These are phyloP conservation scores for Nakazawaea pomicola DNA, from an alignment of 805 yeast species.

Conservation along the genomic window DNA sequence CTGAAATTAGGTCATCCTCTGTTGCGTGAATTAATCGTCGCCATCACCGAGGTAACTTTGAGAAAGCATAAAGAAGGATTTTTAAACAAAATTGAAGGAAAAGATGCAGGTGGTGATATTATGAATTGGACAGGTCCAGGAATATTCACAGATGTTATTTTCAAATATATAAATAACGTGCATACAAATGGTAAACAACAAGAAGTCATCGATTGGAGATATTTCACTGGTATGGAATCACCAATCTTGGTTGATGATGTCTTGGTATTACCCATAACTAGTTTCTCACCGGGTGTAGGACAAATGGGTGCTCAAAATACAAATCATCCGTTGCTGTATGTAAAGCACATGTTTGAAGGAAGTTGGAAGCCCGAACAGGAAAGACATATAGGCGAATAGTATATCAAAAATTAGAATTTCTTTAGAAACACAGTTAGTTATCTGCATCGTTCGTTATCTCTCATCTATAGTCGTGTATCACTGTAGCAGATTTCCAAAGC, in stretches of 20 bases:
- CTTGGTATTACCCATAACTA: conserved; percentile 64
- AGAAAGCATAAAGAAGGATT: conserved; percentile 42
- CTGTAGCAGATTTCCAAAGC: not conserved
- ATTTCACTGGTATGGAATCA: conserved; percentile 52
- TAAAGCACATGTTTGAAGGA: conserved; percentile 60
- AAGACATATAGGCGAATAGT: conserved; percentile 8
- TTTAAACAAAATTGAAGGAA: conserved; percentile 45
- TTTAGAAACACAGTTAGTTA: too few species aligned
- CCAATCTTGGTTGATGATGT: conserved; percentile 65
- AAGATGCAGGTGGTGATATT: conserved; percentile 67
- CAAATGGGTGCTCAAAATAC: conserved; percentile 56
- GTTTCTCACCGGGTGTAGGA: conserved; percentile 63
- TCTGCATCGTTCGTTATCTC: not conserved
- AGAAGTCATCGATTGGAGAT: conserved; percentile 48
- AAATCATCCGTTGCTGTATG: conserved; percentile 48
- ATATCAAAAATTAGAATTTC: too few species aligned
- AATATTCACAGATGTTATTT: conserved; percentile 82
- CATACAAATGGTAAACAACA: conserved; percentile 26
- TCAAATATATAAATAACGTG: conserved; percentile 71
- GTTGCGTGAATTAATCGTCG: conserved; percentile 71
- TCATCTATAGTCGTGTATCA: not conserved
- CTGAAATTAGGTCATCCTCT: conserved; percentile 90
- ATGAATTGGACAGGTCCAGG: conserved; percentile 99
- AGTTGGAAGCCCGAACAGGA: conserved; percentile 48
- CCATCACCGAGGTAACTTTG: conserved; percentile 73